Percentiles rank a stretch among this genome's conserved stretches.
Evolutionary conservation across 805 yeast species (phyloP).

Genomic region (Starmerella cellae): DNA sequence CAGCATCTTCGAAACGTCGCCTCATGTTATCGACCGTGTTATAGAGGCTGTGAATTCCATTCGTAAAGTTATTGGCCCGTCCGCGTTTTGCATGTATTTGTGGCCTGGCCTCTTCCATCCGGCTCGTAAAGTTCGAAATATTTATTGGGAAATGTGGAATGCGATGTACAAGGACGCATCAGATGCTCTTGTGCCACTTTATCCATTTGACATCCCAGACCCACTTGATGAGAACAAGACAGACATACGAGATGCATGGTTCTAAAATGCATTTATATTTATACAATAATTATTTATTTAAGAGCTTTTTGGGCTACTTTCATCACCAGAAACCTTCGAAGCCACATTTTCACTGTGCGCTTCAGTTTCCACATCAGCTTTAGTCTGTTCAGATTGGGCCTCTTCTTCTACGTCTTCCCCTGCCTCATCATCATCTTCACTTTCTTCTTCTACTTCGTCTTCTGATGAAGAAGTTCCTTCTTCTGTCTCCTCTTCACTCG

Average conservation of each 20-base stretch:
- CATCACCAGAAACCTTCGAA: too few relatives aligned
- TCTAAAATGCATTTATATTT: conserved; percentile 14
- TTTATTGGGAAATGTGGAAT: conserved; percentile 80
- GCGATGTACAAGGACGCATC: conserved; percentile 56
- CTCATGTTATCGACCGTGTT: conserved; percentile 79
- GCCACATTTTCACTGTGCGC: too few relatives aligned
- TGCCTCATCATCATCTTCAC: conserved; percentile 7
- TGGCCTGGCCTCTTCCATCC: conserved; percentile 91
- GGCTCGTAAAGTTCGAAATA: conserved; percentile 67
- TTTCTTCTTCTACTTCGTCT: conserved; percentile 14
- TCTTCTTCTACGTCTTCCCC: conserved; percentile 26
- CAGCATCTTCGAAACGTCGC: conserved; percentile 84
- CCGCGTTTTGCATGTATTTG: conserved; percentile 56
- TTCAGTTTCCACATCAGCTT: too few relatives aligned
- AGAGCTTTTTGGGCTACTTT: not conserved
- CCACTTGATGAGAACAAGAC: not conserved
- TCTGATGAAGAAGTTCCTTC: too few relatives aligned
- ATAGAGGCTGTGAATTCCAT: conserved; percentile 67
- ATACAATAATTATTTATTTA: not conserved
- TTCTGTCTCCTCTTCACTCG: conserved; percentile 3
- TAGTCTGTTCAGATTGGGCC: conserved; percentile 23
- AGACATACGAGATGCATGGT: conserved; percentile 33
- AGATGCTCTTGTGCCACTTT: conserved; percentile 70
- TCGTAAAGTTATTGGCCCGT: conserved; percentile 61
- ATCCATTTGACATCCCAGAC: conserved; percentile 42